phyloP scores from a whole-genome alignment of 2,329 filamentous ascomycete genomes.

The Leptographium wingfieldii region DNA sequence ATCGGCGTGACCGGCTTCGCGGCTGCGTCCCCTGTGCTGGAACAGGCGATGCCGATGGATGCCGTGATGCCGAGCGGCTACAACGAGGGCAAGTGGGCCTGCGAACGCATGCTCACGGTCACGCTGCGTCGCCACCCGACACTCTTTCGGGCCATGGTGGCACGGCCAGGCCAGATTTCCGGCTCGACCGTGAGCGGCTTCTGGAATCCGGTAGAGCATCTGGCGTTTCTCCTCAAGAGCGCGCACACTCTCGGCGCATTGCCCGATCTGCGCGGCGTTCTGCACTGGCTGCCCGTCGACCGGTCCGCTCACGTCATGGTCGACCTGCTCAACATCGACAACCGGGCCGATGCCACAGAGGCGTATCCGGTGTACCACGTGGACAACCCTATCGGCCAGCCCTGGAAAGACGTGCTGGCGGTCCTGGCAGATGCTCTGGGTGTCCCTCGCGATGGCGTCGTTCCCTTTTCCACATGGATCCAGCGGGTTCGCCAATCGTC shows the following conservation, averaged over 20 bases:
- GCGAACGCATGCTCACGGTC: constrained; percentile 35
- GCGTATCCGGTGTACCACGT: constrained; percentile 15
- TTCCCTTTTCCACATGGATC: constrained; percentile 19
- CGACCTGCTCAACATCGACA: constrained; percentile 14
- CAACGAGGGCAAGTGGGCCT: constrained; percentile 37
- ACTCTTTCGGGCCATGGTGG: constrained; percentile 28
- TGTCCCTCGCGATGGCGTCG: constrained; percentile 11
- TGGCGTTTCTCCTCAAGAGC: constrained; percentile 35
- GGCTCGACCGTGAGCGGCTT: constrained; percentile 35
- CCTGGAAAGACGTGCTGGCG: constrained; percentile 15
- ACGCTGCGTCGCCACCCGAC: constrained; percentile 29
- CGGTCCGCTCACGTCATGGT: constrained; percentile 15
- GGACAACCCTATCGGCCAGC: constrained; percentile 19
- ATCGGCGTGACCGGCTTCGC: constrained; percentile 24
- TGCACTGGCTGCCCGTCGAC: constrained; percentile 36
- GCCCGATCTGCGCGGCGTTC: constrained; percentile 25
- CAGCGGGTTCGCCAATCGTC: constrained; percentile 14
- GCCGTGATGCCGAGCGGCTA: constrained; percentile 34
- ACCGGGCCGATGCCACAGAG: constrained; percentile 6
- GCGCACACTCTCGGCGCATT: constrained; percentile 29
- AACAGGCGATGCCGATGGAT: constrained; percentile 26
- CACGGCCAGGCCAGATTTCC: constrained; percentile 39
- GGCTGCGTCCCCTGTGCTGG: constrained; percentile 24
- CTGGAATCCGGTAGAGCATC: constrained; percentile 42
- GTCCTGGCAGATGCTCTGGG: constrained; percentile 13